Evolutionary conservation across 2,329 filamentous ascomycete genomes (phyloP), one percentile per base, ranked within the genome.

Genomic region (Pseudogymnoascus destructans): DNA sequence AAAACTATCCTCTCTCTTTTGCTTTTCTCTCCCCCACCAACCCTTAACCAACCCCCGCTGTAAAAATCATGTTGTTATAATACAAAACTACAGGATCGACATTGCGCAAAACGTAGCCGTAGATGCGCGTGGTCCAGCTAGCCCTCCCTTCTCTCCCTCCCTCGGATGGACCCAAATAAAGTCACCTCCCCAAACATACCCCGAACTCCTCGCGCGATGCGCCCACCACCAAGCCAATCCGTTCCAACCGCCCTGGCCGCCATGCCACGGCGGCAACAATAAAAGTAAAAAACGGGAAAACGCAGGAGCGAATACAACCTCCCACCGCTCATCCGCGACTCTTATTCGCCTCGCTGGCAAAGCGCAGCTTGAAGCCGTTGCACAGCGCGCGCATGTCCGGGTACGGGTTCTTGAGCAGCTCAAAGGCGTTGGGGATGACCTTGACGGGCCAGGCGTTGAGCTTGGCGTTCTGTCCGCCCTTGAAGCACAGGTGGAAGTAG

Each of bases 401-500:
- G 70, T 98, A 98, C 57, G 86, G 81, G 64, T 87, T 87, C 64
- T 87, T 87, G 73, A 90, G 84, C 66, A 98, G 79, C 74, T 97
- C 90, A 69, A 92, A 98, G 4, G 89, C 93, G 66, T 95, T 87
- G 2, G 93, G 93, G 15, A 97, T 87, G 35, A 96, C 85, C 66
- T 93, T 91, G 63, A 98, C 89, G 4, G 84, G 82, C 85, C 92
- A 91, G 52, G 82, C 84, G 62, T 87, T 84, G 57, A 92, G 81
- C 46, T 77, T 79, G 2, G 89, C 86, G 55, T 79, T 77, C 65
- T 85, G 80, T 61, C 88, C 92, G 21, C 90, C 89, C 75, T 97
- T 97, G 82, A 96, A 98, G 75, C 90, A 95, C 38, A 98, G 80
- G 75, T 84, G 86, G 74, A 98, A 98, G 75, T 95, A 95, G 32